A percentile compares a stretch with the other conserved stretches of the same genome.
Evolutionary conservation across 2,329 filamentous ascomycete genomes (phyloP).

Genomic region (Aureobasidium zeae): DNA sequence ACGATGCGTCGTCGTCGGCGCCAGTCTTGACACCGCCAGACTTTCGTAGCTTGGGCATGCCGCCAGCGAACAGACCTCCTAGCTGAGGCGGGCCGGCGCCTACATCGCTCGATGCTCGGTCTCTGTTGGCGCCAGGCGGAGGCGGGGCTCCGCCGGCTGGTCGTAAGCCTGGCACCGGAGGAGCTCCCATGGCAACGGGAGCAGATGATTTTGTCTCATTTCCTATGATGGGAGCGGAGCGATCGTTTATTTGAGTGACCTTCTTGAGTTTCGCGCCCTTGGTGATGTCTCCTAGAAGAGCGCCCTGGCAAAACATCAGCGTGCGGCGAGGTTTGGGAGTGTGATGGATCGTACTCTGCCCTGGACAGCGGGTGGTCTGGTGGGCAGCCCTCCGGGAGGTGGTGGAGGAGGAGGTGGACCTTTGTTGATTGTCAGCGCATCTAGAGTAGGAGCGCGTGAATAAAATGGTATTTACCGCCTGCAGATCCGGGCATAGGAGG

Average conservation of each 20-base stretch:
- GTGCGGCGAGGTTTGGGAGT: neutral
- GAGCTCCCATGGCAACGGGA: conserved; percentile 62
- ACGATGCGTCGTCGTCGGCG: conserved; percentile 59
- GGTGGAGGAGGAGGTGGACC: conserved; percentile 57
- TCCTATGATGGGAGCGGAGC: conserved; percentile 67
- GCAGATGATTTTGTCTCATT: conserved; percentile 49
- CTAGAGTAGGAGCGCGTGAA: neutral
- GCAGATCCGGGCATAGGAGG: conserved; percentile 44
- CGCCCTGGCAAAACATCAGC: conserved; percentile 51
- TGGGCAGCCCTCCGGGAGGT: conserved; percentile 45
- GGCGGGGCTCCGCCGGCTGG: conserved; percentile 57
- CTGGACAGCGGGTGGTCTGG: conserved; percentile 48
- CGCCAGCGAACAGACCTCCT: conserved; percentile 79
- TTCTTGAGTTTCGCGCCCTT: conserved; percentile 78
- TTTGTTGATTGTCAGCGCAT: neutral
- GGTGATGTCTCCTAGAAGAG: conserved; percentile 75
- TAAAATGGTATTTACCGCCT: conserved; percentile 40
- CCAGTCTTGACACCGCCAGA: conserved; percentile 55
- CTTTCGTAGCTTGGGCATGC: conserved; percentile 92
- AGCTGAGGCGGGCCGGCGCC: conserved; percentile 66
- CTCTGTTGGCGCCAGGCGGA: conserved; percentile 47
- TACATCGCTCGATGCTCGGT: conserved; percentile 76
- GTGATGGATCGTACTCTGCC: conserved; percentile 48
- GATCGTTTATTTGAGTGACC: conserved; percentile 73
- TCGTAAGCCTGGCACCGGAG: conserved; percentile 60